phyloP scores from a whole-genome alignment of 2,329 filamentous ascomycete species.

The Cercospora janseana region DNA sequence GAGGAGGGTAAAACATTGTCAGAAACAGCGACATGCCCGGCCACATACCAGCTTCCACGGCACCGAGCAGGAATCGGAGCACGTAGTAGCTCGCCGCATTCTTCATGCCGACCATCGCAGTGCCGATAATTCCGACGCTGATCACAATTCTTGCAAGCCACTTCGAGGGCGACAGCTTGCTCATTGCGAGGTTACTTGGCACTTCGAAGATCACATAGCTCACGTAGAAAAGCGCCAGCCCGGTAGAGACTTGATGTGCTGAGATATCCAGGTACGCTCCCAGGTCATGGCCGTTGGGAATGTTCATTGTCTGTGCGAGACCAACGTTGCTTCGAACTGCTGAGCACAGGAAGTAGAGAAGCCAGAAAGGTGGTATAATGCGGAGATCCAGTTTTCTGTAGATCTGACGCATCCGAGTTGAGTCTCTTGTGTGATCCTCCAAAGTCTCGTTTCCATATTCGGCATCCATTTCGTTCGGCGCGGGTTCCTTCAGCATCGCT shows the following conservation, averaged over 20 bases:
- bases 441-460: constrained; percentile 7
- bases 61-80: constrained; percentile 78
- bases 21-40: constrained; percentile 92
- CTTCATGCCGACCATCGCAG: constrained; percentile 77
- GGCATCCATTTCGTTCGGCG: neutral
- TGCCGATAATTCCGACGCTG: constrained; percentile 78
- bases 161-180: constrained; percentile 73
- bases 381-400: constrained; percentile 33
- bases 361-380: constrained; percentile 69
- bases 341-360: constrained; percentile 87
- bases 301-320: constrained; percentile 93
- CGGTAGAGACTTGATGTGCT: constrained; percentile 75
- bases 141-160: constrained; percentile 94
- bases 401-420: constrained; percentile 22
- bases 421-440: neutral
- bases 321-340: constrained; percentile 90
- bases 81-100: constrained; percentile 83
- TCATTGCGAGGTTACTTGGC: constrained; percentile 88
- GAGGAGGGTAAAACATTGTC: constrained; percentile 87
- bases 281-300: constrained; percentile 68
- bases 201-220: constrained; percentile 88
- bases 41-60: constrained; percentile 93
- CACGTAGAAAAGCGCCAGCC: constrained; percentile 85
- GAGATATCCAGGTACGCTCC: constrained; percentile 66
- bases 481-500: neutral